phyloP scores from a whole-genome alignment of 2,329 filamentous ascomycete genomes.

The Epichloe elymi region DNA sequence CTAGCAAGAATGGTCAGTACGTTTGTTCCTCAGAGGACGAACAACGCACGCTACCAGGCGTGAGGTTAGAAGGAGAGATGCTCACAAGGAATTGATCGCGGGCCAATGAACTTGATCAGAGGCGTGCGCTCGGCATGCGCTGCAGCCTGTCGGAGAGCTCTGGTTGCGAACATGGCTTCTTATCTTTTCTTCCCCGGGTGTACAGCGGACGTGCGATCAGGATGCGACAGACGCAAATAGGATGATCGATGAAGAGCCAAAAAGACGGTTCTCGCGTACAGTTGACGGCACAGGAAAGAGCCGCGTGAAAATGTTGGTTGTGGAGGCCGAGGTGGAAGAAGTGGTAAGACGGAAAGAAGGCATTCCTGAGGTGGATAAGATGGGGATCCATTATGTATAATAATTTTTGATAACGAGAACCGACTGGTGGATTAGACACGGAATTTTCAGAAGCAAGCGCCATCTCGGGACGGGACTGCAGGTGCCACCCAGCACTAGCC shows the following conservation, averaged over 20 bases:
- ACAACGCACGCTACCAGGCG: background rate
- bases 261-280: background rate
- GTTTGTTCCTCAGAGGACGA: background rate
- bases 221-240: background rate
- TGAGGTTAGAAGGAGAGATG: background rate
- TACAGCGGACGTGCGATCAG: background rate
- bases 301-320: background rate
- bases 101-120: constrained; percentile 49
- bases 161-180: constrained; percentile 39
- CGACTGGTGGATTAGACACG: background rate
- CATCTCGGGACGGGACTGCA: background rate
- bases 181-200: background rate
- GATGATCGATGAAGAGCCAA: too few relatives aligned
- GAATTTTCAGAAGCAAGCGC: constrained; percentile 1
- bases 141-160: constrained; percentile 43
- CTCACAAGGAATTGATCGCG: constrained; percentile 42
- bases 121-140: constrained; percentile 47
- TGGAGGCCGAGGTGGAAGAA: background rate
- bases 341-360: background rate
- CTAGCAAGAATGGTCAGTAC: constrained; percentile 27
- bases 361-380: background rate
- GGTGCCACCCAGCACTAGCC: background rate
- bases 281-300: background rate
- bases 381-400: constrained; percentile 1
- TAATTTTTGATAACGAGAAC: constrained; percentile 1